phyloP scores from a whole-genome alignment of 2,329 filamentous ascomycete species.

The Cordyceps cicadae region DNA sequence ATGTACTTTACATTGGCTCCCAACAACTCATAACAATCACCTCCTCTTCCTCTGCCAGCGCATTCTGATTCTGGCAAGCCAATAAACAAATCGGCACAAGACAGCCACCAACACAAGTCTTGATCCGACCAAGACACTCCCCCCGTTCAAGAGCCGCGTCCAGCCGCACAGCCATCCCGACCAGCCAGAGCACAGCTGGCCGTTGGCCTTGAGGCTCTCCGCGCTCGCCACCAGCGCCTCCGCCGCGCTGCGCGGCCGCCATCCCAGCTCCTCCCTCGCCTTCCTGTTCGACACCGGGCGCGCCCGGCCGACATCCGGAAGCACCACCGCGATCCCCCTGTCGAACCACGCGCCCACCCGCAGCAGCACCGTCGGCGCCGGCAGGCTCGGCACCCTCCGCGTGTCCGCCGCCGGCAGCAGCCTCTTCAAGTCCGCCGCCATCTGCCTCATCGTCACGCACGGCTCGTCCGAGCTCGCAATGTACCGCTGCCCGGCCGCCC shows the following conservation, averaged over 20 bases:
- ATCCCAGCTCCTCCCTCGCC: slow-evolving; percentile 1
- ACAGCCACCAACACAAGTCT: no score
- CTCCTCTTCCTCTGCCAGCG: no score
- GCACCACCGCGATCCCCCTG: neutral
- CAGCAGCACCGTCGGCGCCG: neutral
- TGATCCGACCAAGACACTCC: no score
- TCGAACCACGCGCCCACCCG: neutral
- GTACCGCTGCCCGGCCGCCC: slow-evolving; percentile 8
- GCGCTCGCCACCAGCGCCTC: slow-evolving; percentile 8
- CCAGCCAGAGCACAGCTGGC: neutral
- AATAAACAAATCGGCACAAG: no score
- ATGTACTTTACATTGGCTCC: no score
- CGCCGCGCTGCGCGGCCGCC: slow-evolving; percentile 4
- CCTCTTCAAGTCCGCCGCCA: neutral
- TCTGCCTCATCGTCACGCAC: neutral
- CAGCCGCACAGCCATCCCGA: neutral
- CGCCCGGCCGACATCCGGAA: slow-evolving; percentile 2
- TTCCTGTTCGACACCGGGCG: slow-evolving; percentile 5
- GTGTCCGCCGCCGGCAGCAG: neutral
- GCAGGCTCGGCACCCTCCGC: neutral
- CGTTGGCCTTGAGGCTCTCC: slow-evolving; percentile 4
- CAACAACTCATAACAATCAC: no score
- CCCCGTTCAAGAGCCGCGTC: no score
- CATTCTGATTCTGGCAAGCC: no score
- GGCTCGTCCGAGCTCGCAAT: slow-evolving; percentile 9